A percentile compares a stretch with the other conserved stretches of the same genome.
Conservation (phyloP, 2,329 filamentous ascomycete species). For the Endoconidiophora polonica region DNA sequence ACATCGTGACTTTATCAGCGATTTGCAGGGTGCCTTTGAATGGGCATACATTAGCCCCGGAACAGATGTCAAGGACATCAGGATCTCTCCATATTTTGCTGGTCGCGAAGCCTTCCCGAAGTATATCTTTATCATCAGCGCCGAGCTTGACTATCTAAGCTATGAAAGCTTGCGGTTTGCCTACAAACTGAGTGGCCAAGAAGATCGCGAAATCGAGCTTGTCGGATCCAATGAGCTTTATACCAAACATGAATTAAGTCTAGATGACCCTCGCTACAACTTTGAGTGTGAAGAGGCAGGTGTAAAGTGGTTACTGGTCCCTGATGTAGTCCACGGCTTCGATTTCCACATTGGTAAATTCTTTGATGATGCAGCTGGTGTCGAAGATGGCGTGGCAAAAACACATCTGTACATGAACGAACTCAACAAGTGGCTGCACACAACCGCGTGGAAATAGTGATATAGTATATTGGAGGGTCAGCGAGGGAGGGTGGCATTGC, state of each 20-base stretch:
- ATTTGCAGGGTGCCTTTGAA: constrained; percentile 18
- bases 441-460: too few species aligned
- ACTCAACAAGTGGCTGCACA: constrained; percentile 19
- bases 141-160: constrained; percentile 23
- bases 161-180: constrained; percentile 15
- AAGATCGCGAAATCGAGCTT: neutral
- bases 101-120: constrained; percentile 19
- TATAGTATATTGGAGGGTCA: too few species aligned
- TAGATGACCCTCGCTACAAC: constrained; percentile 21
- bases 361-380: constrained; percentile 19
- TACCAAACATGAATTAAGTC: constrained; percentile 15
- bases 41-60: constrained; percentile 21
- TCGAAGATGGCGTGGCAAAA: constrained; percentile 19
- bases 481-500: too few species aligned
- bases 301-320: constrained; percentile 26
- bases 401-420: constrained; percentile 18
- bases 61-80: constrained; percentile 19
- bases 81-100: constrained; percentile 22
- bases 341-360: constrained; percentile 20
- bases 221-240: constrained; percentile 14
- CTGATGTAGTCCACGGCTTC: constrained; percentile 26
- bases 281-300: constrained; percentile 20
- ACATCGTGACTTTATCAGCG: constrained; percentile 13
- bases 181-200: constrained; percentile 14
- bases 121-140: constrained; percentile 22